A percentile compares a stretch with the other conserved stretches of the same genome.
phyloP scores from a whole-genome alignment of 1,284 basidiomycete species.

The Thelephora terrestris region DNA sequence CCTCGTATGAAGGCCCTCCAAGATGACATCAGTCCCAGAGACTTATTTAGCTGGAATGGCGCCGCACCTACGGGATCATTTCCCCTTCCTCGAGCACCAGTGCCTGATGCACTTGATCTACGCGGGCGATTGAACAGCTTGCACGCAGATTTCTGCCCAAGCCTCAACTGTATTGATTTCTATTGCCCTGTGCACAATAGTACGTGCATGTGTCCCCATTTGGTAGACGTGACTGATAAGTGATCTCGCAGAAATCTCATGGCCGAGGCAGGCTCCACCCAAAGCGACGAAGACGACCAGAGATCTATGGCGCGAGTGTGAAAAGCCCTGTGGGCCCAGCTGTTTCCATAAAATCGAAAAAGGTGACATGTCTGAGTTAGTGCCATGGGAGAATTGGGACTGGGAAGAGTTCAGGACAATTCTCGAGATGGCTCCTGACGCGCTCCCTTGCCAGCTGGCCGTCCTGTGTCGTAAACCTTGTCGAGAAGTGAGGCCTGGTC shows the following conservation, averaged over 20 bases:
- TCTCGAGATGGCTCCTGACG: conserved; percentile 23
- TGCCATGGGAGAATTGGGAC: conserved; percentile 11
- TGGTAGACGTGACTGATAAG: no score
- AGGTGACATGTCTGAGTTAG: conserved; percentile 2
- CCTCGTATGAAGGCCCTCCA: not conserved
- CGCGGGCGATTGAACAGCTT: conserved; percentile 25
- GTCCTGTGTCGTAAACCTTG: conserved; percentile 33
- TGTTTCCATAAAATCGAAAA: not conserved
- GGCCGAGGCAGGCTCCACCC: no score
- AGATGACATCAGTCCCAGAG: not conserved
- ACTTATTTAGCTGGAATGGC: not conserved
- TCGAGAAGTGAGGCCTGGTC: conserved; percentile 26
- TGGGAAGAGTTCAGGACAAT: conserved; percentile 11
- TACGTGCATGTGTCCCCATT: not conserved
- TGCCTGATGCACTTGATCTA: conserved; percentile 16
- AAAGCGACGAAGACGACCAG: no score
- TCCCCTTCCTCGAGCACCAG: conserved; percentile 9
- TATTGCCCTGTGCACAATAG: conserved; percentile 43
- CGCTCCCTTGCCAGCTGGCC: conserved; percentile 33
- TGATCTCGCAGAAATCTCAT: no score
- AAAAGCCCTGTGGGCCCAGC: not conserved
- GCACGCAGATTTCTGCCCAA: conserved; percentile 39
- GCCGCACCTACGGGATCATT: not conserved
- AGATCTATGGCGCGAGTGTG: no score
- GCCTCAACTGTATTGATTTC: conserved; percentile 39